Conservation (phyloP, 257 asterid species). For the Solanum sejunctum region DNA sequence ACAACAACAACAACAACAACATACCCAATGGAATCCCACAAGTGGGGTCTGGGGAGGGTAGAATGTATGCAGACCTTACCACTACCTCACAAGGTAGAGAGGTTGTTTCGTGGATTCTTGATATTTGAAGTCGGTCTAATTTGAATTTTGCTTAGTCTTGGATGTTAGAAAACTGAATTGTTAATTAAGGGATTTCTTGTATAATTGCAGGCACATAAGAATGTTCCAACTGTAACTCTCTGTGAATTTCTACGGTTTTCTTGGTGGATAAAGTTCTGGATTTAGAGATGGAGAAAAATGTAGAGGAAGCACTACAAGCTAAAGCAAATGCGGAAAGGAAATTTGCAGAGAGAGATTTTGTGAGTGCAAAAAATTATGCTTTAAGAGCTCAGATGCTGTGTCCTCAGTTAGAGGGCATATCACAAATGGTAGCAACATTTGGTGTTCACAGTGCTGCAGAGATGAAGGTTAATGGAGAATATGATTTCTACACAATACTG, state of each 20-base stretch:
- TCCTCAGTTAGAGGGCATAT: constrained; percentile 50
- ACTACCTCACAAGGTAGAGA: no score
- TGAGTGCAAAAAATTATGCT: constrained; percentile 45
- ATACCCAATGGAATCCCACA: no score
- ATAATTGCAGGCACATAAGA: neutral
- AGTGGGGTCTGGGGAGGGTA: no score
- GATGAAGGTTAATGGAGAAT: constrained; percentile 35
- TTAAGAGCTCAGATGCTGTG: constrained; percentile 41
- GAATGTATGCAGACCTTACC: no score
- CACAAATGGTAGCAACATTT: constrained; percentile 43
- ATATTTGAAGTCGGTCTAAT: neutral
- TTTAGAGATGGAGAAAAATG: constrained; percentile 51
- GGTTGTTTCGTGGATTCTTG: neutral
- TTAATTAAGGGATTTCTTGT: neutral
- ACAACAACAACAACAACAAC: no score
- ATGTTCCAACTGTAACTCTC: neutral
- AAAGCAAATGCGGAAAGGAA: constrained; percentile 52
- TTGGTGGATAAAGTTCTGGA: neutral
- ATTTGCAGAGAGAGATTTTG: constrained; percentile 47
- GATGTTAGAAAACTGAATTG: neutral
- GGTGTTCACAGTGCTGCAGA: constrained; percentile 52
- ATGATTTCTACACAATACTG: constrained; percentile 56
- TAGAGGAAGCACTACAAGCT: constrained; percentile 62
- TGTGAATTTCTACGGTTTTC: neutral
- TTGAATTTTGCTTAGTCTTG: neutral